These are phyloP conservation scores for Lomentospora prolificans DNA, from an alignment of 2,329 filamentous ascomycete genomes.

Conservation along the genomic window DNA sequence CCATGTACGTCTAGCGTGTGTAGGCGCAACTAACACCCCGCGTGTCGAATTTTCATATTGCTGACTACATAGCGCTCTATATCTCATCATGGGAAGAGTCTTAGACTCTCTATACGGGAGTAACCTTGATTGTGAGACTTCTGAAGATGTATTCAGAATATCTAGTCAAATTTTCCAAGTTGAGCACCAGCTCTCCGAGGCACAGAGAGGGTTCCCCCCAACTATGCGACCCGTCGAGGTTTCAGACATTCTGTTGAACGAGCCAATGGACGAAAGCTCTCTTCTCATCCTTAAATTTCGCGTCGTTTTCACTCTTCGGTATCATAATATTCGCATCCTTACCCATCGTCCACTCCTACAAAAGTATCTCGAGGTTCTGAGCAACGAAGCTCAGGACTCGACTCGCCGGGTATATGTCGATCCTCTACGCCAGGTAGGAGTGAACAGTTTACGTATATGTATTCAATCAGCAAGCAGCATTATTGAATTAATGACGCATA, in stretches of 20 bases:
- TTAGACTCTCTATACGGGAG: not conserved
- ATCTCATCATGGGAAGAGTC: conserved; percentile 1
- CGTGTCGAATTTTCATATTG: too few relatives aligned
- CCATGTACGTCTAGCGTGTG: not conserved
- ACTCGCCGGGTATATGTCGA: not conserved
- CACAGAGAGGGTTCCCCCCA: not conserved
- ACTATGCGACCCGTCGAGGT: not conserved
- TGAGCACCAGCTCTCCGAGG: not conserved
- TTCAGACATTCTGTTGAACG: not conserved
- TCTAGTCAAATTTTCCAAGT: conserved; percentile 3
- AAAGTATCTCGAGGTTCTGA: conserved; percentile 8
- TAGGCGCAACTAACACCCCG: not conserved
- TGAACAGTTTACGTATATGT: not conserved
- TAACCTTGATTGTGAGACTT: conserved; percentile 4
- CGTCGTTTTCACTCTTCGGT: conserved; percentile 7
- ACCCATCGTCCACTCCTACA: conserved; percentile 8
- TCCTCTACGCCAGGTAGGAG: not conserved
- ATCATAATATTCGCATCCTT: conserved; percentile 9
- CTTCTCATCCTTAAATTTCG: not conserved
- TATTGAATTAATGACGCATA: not conserved
- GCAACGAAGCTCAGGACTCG: not conserved
- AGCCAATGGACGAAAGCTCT: not conserved
- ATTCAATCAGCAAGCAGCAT: conserved; percentile 3
- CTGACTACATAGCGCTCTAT: not conserved
- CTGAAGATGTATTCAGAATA: not conserved